Conservation (phyloP, 768 basidiomycete species). For the Boletus reticuloceps region DNA sequence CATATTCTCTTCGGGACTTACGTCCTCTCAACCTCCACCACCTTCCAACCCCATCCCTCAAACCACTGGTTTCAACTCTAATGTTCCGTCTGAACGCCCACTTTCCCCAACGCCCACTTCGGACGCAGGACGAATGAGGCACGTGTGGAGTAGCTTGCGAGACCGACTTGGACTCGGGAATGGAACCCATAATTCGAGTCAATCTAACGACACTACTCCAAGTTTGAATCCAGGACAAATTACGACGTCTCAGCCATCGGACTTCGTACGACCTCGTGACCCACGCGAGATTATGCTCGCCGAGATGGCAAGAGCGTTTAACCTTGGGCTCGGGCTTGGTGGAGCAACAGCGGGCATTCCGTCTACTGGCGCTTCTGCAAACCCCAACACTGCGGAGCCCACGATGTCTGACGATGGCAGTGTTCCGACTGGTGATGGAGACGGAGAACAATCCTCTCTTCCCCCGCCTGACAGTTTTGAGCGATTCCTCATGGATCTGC, state of each 20-base stretch:
- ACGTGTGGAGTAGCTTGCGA: slow-evolving; percentile 65
- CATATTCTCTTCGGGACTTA: slow-evolving; percentile 56
- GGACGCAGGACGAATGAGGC: slow-evolving; percentile 48
- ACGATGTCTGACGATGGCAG: slow-evolving; percentile 2
- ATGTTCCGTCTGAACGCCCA: slow-evolving; percentile 30
- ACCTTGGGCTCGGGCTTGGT: slow-evolving; percentile 59
- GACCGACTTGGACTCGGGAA: slow-evolving; percentile 60
- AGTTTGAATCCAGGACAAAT: slow-evolving; percentile 8
- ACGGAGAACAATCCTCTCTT: slow-evolving; percentile 16
- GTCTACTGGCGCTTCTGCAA: not conserved
- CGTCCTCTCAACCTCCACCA: slow-evolving; percentile 32
- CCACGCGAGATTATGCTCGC: slow-evolving; percentile 71
- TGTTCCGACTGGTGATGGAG: slow-evolving; percentile 6
- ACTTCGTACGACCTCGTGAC: slow-evolving; percentile 32
- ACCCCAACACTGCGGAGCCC: slow-evolving; percentile 11
- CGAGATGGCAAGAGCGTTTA: slow-evolving; percentile 81
- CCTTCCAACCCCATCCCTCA: slow-evolving; percentile 13
- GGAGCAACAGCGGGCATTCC: slow-evolving; percentile 12
- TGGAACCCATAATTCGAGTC: slow-evolving; percentile 14
- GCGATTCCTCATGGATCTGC: slow-evolving; percentile 75
- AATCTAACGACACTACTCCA: slow-evolving; percentile 8
- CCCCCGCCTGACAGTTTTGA: slow-evolving; percentile 73
- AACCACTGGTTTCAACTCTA: slow-evolving; percentile 8
- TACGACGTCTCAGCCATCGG: slow-evolving; percentile 7
- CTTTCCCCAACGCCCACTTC: slow-evolving; percentile 43